Percentiles rank a stretch among this genome's conserved stretches.
These are phyloP conservation scores for Rhizophagus clarus DNA, from an alignment of 192 early-diverging fungal species.

Conservation along the genomic window DNA sequence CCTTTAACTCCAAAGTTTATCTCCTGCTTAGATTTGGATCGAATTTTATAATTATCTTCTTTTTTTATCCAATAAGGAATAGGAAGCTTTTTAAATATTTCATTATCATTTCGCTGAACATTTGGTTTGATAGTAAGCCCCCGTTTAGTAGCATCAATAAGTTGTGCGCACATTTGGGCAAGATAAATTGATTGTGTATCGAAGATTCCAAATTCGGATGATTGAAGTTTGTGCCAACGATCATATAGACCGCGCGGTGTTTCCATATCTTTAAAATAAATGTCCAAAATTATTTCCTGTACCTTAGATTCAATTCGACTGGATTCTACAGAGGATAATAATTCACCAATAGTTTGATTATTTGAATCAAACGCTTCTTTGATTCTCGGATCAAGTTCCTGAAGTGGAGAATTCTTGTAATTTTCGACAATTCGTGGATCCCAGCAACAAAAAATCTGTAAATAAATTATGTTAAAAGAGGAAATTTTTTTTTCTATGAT, in stretches of 20 bases:
- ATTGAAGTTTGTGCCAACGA: neutral
- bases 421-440: slow-evolving; percentile 35
- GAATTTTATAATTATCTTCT: neutral
- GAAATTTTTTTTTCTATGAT: too few relatives aligned
- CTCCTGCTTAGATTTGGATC: neutral
- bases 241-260: neutral
- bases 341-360: neutral
- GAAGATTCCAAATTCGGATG: neutral
- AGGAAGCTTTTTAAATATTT: neutral
- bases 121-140: slow-evolving; percentile 29
- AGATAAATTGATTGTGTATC: neutral
- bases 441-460: slow-evolving; percentile 46
- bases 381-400: neutral
- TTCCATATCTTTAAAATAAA: neutral
- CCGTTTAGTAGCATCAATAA: slow-evolving; percentile 42
- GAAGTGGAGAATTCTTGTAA: slow-evolving; percentile 23
- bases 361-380: slow-evolving; percentile 29
- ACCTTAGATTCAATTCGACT: neutral
- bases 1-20: neutral
- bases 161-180: slow-evolving; percentile 35
- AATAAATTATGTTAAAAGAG: neutral
- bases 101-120: slow-evolving; percentile 1
- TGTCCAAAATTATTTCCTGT: neutral
- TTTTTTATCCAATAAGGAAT: slow-evolving; percentile 34
- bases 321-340: neutral